Evolutionary conservation across 768 basidiomycete genomes (phyloP).

Genomic region (Amyloporia xantha): DNA sequence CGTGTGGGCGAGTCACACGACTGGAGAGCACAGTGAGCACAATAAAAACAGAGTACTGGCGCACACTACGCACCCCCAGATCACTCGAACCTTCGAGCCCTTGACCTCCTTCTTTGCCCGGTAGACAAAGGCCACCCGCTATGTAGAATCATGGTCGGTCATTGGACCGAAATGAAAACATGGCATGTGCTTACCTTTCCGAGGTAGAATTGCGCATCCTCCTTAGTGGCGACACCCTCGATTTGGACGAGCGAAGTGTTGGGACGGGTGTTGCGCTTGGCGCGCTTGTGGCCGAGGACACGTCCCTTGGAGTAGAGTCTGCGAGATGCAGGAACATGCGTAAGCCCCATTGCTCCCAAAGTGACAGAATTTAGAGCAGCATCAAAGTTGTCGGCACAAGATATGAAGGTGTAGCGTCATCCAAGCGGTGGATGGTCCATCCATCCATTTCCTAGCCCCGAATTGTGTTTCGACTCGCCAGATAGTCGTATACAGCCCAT

Average conservation of each 20-base stretch:
- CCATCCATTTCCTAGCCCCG: constrained; percentile 34
- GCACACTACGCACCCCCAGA: constrained; percentile 80
- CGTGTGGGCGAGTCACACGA: constrained; percentile 90
- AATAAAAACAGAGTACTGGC: not conserved
- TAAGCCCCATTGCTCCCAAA: not conserved
- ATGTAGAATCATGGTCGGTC: not conserved
- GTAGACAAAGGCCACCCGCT: constrained; percentile 99
- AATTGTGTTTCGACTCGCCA: constrained; percentile 15
- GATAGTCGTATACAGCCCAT: constrained; percentile 8
- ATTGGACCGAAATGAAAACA: not conserved
- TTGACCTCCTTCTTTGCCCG: constrained; percentile 90
- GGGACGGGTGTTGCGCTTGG: constrained; percentile 92
- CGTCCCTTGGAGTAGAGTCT: constrained; percentile 97
- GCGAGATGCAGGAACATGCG: not conserved
- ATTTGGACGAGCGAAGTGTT: constrained; percentile 97
- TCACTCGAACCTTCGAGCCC: constrained; percentile 94
- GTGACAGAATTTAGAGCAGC: not conserved
- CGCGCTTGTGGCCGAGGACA: constrained; percentile 96
- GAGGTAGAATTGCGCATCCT: constrained; percentile 96
- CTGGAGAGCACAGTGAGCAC: constrained; percentile 29
- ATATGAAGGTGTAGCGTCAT: constrained; percentile 10
- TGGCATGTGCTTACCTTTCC: constrained; percentile 70
- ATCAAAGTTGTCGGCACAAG: not conserved
- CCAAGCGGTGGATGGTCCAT: constrained; percentile 32
- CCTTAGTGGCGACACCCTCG: constrained; percentile 89